A percentile compares a stretch with the other conserved stretches of the same genome.
Conservation (phyloP, 345 rosid genomes). For the Moricandia arvensis region DNA sequence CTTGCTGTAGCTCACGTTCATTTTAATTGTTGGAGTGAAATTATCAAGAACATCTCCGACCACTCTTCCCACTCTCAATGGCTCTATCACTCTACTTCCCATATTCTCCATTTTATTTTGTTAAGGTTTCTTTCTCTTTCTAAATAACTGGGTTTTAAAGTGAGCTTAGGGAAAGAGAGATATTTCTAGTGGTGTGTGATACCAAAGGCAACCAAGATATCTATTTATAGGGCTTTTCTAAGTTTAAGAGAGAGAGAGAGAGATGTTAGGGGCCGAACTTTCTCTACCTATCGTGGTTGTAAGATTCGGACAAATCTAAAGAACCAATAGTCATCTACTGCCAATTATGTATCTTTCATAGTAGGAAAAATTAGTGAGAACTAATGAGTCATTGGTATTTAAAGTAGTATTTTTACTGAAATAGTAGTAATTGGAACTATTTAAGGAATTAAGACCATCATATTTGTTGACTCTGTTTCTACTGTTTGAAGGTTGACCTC, state of each 20-base stretch:
- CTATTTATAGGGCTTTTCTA: constrained; percentile 31
- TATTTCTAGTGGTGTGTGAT: constrained; percentile 21
- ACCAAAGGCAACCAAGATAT: constrained; percentile 18
- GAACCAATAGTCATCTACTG: neutral
- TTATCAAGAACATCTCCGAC: constrained; percentile 55
- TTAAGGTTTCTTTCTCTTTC: constrained; percentile 2
- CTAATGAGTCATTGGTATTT: neutral
- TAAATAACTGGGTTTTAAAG: neutral
- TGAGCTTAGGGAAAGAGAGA: constrained; percentile 7
- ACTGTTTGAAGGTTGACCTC: neutral
- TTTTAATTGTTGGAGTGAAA: constrained; percentile 46
- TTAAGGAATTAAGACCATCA: neutral
- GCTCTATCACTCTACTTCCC: constrained; percentile 40
- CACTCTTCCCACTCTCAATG: constrained; percentile 53
- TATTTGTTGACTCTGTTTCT: neutral
- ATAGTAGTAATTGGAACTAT: neutral
- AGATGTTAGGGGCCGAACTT: neutral
- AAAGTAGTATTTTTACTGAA: neutral
- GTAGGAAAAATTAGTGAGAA: neutral
- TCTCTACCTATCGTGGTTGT: constrained; percentile 1
- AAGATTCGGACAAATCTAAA: constrained; percentile 12
- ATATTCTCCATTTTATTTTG: constrained; percentile 22
- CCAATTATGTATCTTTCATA: neutral
- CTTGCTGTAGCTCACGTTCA: constrained; percentile 48
- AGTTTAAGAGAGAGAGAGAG: constrained; percentile 9